These are phyloP conservation scores for Aspergillus bertholletiae DNA, from an alignment of 495 filamentous ascomycete genomes.

Conservation along the genomic window DNA sequence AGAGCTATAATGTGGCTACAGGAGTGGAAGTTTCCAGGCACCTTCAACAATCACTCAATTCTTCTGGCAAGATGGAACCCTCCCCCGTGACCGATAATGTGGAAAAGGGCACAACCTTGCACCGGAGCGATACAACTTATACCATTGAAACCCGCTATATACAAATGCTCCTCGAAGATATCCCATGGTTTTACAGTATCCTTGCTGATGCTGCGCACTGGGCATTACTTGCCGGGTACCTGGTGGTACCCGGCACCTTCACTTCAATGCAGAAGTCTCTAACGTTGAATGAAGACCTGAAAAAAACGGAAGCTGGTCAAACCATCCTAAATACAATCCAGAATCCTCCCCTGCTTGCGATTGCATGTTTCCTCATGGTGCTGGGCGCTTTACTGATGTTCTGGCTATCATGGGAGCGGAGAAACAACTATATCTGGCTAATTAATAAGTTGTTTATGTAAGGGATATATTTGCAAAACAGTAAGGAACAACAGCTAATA, in stretches of 20 bases:
- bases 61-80: neutral
- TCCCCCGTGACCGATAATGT: neutral
- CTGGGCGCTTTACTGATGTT: constrained; percentile 9
- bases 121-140: constrained; percentile 1
- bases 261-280: constrained; percentile 26
- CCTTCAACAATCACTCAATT: neutral
- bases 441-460: constrained; percentile 24
- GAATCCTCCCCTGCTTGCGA: constrained; percentile 20
- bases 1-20: too few species aligned
- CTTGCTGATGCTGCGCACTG: constrained; percentile 27
- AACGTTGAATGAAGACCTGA: constrained; percentile 5
- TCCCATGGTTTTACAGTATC: constrained; percentile 25
- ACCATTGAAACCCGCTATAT: constrained; percentile 21
- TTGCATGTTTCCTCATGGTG: constrained; percentile 17
- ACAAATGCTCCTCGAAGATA: constrained; percentile 24
- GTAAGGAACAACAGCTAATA: too few species aligned
- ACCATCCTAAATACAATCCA: constrained; percentile 19
- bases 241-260: constrained; percentile 35
- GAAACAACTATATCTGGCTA: constrained; percentile 28
- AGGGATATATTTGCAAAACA: constrained; percentile 1
- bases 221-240: constrained; percentile 34
- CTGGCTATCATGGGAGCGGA: constrained; percentile 19
- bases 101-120: neutral
- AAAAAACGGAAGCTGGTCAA: constrained; percentile 5
- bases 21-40: too few species aligned